phyloP scores from a whole-genome alignment of 2,329 filamentous ascomycete species.

The Sporothrix dimorphospora region DNA sequence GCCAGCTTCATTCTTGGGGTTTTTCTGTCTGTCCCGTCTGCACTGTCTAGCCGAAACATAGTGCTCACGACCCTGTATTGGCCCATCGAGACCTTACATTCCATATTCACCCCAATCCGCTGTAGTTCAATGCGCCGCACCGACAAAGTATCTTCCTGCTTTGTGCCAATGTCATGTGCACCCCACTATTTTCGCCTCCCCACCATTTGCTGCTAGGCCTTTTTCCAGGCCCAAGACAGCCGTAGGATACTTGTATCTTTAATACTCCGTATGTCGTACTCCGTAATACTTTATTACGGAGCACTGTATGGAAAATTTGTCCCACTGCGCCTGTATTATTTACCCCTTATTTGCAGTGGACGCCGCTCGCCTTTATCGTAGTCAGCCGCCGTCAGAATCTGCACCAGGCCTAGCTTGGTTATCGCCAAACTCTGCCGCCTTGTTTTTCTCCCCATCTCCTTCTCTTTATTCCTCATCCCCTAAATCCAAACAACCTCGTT shows the following conservation, averaged over 20 bases:
- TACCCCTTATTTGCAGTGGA: background rate
- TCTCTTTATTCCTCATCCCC: conserved; percentile 5
- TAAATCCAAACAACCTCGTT: background rate
- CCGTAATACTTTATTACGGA: background rate
- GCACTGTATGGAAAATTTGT: background rate
- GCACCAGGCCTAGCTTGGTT: background rate
- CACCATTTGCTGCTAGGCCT: background rate
- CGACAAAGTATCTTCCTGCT: too few relatives aligned
- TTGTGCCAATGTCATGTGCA: too few relatives aligned
- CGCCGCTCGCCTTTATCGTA: background rate
- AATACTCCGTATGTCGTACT: too few relatives aligned
- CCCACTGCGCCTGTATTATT: background rate
- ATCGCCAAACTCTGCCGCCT: conserved; percentile 26
- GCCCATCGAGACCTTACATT: too few relatives aligned
- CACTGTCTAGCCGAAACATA: too few relatives aligned
- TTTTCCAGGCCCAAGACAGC: background rate
- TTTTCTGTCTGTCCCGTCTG: too few relatives aligned
- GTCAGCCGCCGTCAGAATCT: conserved; percentile 17
- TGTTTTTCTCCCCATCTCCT: conserved; percentile 14
- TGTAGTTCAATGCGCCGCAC: too few relatives aligned
- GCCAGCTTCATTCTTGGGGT: too few relatives aligned
- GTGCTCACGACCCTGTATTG: too few relatives aligned
- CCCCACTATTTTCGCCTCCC: background rate
- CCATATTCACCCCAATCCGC: too few relatives aligned
- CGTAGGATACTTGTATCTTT: too few relatives aligned